Conservation (phyloP, 192 early-diverging fungal genomes). For the Backusella westeae region DNA sequence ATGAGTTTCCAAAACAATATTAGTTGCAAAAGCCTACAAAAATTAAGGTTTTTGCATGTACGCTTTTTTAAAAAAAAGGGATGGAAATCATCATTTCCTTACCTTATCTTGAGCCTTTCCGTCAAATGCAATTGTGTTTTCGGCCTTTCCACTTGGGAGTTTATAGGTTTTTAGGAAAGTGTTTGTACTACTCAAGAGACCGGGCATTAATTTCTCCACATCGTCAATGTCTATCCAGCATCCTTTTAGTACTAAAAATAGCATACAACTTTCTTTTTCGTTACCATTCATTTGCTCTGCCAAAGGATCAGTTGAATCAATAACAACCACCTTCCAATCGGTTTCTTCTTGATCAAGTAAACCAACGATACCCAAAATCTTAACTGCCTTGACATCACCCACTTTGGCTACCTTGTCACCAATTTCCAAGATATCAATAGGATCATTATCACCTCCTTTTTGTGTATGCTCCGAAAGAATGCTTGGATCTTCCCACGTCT, state of each 20-base stretch:
- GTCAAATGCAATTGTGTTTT: slow-evolving; percentile 97
- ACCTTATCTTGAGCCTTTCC: slow-evolving; percentile 74
- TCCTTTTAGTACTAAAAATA: neutral
- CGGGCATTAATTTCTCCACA: slow-evolving; percentile 94
- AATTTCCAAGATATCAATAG: slow-evolving; percentile 97
- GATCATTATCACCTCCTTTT: slow-evolving; percentile 95
- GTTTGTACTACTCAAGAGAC: slow-evolving; percentile 88
- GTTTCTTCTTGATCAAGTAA: slow-evolving; percentile 99
- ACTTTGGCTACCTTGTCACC: slow-evolving; percentile 88
- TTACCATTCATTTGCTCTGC: slow-evolving; percentile 88
- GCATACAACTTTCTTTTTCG: neutral
- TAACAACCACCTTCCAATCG: slow-evolving; percentile 99
- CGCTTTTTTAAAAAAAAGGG: too few relatives aligned
- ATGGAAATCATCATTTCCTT: neutral
- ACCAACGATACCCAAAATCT: slow-evolving; percentile 96
- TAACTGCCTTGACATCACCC: slow-evolving; percentile 99
- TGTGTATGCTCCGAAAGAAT: slow-evolving; percentile 86
- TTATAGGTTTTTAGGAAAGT: slow-evolving; percentile 99
- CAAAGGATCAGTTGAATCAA: slow-evolving; percentile 95
- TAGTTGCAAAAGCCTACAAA: slow-evolving; percentile 72
- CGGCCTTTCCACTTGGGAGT: slow-evolving; percentile 97
- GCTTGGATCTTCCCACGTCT: slow-evolving; percentile 98
- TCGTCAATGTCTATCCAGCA: slow-evolving; percentile 83
- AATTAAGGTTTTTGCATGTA: neutral
- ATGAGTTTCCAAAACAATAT: slow-evolving; percentile 86